These are phyloP conservation scores for Hydrangea macrophylla DNA, from an alignment of 148 eudicot species.

Conservation along the genomic window DNA sequence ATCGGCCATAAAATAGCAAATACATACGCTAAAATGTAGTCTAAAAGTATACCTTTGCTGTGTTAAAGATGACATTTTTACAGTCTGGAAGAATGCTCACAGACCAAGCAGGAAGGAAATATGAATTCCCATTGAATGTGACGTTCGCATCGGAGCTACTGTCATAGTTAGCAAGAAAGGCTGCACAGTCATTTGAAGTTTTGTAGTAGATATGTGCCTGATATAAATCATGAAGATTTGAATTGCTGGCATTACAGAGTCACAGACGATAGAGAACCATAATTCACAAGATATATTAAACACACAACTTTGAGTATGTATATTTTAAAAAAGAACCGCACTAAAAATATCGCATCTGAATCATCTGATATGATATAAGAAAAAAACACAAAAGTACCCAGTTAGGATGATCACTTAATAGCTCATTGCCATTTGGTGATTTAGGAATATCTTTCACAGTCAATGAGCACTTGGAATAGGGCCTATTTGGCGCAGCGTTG, in stretches of 20 bases:
- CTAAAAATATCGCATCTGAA: neutral
- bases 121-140: conserved; percentile 35
- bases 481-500: too few species aligned
- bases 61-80: conserved; percentile 47
- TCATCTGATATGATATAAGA: neutral
- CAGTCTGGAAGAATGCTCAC: conserved; percentile 81
- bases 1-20: neutral
- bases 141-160: conserved; percentile 42
- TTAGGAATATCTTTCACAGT: too few species aligned
- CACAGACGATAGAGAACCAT: neutral
- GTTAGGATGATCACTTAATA: neutral
- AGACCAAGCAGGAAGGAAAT: conserved; percentile 74
- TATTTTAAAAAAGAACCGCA: neutral
- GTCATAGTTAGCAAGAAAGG: conserved; percentile 47
- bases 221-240: neutral
- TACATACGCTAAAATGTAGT: neutral
- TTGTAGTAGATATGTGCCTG: conserved; percentile 52
- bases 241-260: too few species aligned
- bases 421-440: neutral
- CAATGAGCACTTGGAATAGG: too few species aligned
- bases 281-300: neutral
- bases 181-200: conserved; percentile 44
- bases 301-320: neutral
- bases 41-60: conserved; percentile 56
- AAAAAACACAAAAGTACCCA: neutral